Evolutionary conservation across 2,329 filamentous ascomycete genomes (phyloP).

Genomic region (Monosporascus sp.): DNA sequence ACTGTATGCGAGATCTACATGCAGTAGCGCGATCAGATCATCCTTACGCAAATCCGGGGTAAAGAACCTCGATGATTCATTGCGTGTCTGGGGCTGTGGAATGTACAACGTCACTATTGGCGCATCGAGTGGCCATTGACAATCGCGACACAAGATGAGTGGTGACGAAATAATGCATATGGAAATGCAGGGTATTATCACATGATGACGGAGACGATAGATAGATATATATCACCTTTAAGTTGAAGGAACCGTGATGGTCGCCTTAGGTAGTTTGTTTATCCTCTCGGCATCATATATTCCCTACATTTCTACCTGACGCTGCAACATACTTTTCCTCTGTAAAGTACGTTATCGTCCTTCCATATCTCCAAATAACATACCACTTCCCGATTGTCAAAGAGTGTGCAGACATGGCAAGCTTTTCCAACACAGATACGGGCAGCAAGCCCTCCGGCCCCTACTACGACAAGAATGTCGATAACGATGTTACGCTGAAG

Average conservation of each 20-base stretch:
- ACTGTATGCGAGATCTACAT: too few species aligned
- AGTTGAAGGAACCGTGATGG: too few species aligned
- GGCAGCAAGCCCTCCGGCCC: conserved; percentile 39
- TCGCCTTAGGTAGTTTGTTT: too few species aligned
- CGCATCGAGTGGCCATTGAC: not conserved
- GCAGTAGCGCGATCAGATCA: too few species aligned
- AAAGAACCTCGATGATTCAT: not conserved
- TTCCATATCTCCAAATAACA: not conserved
- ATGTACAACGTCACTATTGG: not conserved
- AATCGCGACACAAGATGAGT: not conserved
- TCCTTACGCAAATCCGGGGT: too few species aligned
- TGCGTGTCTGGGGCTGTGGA: not conserved
- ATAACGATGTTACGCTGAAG: conserved; percentile 51
- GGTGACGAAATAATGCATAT: not conserved
- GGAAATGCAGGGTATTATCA: too few species aligned
- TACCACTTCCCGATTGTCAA: not conserved
- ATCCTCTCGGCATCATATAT: not conserved
- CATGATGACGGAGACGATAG: too few species aligned
- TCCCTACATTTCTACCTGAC: not conserved
- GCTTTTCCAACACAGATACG: conserved; percentile 13
- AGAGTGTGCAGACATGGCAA: conserved; percentile 6
- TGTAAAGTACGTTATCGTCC: not conserved
- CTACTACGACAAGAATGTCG: conserved; percentile 59
- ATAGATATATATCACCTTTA: too few species aligned
- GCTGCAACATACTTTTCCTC: not conserved